A percentile compares a stretch with the other conserved stretches of the same genome.
phyloP scores from a whole-genome alignment of 2,329 filamentous ascomycete genomes.

The Penicillium sp. region DNA sequence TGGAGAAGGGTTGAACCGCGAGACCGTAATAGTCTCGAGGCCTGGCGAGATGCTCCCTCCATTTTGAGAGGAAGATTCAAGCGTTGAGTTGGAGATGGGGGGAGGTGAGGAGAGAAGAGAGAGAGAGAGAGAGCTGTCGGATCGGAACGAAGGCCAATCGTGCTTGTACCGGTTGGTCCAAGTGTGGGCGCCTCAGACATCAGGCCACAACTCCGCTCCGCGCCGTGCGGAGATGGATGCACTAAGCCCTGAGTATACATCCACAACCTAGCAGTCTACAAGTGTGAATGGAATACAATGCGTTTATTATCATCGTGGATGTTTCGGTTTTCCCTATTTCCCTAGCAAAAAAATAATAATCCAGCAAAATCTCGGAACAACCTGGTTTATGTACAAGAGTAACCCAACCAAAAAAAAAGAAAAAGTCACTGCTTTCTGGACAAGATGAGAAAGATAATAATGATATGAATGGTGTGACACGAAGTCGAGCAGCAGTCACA shows the following conservation, averaged over 20 bases:
- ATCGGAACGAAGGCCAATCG: slow-evolving; percentile 18
- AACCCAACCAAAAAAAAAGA: slow-evolving; percentile 6
- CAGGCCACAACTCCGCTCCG: no score
- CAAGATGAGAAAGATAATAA: slow-evolving; percentile 6
- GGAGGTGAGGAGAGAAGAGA: slow-evolving; percentile 5
- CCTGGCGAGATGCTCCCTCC: slow-evolving; percentile 43
- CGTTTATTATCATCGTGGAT: background rate
- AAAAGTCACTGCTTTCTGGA: background rate
- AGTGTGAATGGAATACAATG: background rate
- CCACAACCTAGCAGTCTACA: no score
- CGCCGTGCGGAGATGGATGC: background rate
- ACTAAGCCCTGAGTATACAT: no score
- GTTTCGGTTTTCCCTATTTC: background rate
- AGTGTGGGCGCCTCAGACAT: slow-evolving; percentile 32
- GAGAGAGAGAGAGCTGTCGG: slow-evolving; percentile 9
- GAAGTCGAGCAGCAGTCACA: no score
- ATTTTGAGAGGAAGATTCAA: slow-evolving; percentile 31
- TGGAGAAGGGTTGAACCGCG: slow-evolving; percentile 26
- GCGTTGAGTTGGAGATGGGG: background rate
- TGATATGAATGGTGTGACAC: background rate
- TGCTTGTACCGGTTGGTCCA: slow-evolving; percentile 13
- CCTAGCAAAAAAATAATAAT: background rate
- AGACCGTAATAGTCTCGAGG: slow-evolving; percentile 38
- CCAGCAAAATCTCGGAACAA: slow-evolving; percentile 10
- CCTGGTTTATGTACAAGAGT: slow-evolving; percentile 25